These are phyloP conservation scores for Fusarium chuoi DNA, from an alignment of 2,329 filamentous ascomycete species.

Conservation along the genomic window DNA sequence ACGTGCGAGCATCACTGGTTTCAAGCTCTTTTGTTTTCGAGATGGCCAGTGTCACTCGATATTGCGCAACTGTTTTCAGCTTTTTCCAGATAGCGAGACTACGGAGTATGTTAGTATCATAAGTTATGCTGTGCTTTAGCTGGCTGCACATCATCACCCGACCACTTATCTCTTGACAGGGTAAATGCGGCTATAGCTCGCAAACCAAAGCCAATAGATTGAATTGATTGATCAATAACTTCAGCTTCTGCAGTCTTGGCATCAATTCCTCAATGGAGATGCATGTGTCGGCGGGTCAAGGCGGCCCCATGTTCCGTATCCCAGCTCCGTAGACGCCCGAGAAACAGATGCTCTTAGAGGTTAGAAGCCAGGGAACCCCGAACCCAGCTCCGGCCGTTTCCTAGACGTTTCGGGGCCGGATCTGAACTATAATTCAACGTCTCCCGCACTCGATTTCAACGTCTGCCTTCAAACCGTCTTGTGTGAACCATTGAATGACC, in stretches of 20 bases:
- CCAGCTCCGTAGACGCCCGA: slow-evolving; percentile 39
- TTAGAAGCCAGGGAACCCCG: slow-evolving; percentile 11
- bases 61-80: not conserved
- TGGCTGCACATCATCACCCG: not conserved
- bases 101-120: not conserved
- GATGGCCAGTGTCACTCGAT: slow-evolving; percentile 8
- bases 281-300: not conserved
- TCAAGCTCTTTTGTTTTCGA: not conserved
- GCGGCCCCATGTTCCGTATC: not conserved
- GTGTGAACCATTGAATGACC: not conserved
- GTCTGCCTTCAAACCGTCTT: not conserved
- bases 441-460: slow-evolving; percentile 18
- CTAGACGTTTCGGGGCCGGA: slow-evolving; percentile 20
- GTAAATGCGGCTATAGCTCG: not conserved
- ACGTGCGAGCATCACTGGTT: not conserved
- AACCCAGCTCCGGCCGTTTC: slow-evolving; percentile 23
- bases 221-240: slow-evolving; percentile 4
- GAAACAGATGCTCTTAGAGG: slow-evolving; percentile 11
- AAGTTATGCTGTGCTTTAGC: not conserved
- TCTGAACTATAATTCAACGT: slow-evolving; percentile 35
- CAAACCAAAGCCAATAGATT: slow-evolving; percentile 27
- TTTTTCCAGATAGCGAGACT: not conserved
- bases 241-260: slow-evolving; percentile 3
- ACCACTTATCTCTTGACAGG: slow-evolving; percentile 2
- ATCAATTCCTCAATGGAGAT: slow-evolving; percentile 7